A percentile compares a stretch with the other conserved stretches of the same genome.
Evolutionary conservation across 495 filamentous ascomycete genomes (phyloP).

Genomic region (Tuber microsphaerosporum): DNA sequence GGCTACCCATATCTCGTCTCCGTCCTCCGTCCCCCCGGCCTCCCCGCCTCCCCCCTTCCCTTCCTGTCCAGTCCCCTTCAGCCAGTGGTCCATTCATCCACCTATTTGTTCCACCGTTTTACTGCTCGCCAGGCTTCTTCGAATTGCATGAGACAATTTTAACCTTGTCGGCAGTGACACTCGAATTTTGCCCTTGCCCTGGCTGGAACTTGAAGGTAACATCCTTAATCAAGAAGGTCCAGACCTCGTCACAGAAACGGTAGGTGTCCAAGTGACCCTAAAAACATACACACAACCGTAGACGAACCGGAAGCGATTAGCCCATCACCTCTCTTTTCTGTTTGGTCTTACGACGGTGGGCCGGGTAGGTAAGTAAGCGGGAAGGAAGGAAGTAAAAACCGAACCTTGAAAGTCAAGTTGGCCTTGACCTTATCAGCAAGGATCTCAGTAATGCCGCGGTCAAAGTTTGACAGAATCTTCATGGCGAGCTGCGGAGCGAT

Average conservation of each 20-base stretch:
- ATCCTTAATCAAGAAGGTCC: constrained; percentile 98
- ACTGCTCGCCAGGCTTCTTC: constrained; percentile 69
- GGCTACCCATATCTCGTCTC: not conserved
- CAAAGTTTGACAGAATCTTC: constrained; percentile 92
- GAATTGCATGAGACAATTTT: constrained; percentile 97
- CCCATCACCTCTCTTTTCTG: constrained; percentile 10
- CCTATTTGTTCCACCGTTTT: constrained; percentile 16
- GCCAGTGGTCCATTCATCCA: not conserved
- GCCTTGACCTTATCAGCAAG: constrained; percentile 85
- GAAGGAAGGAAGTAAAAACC: constrained; percentile 10
- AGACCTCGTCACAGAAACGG: constrained; percentile 99
- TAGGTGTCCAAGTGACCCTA: constrained; percentile 98
- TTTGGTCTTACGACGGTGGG: not conserved
- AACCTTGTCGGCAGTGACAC: constrained; percentile 67
- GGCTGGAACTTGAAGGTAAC: constrained; percentile 96
- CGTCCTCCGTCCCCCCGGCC: too few relatives aligned
- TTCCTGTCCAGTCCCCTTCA: not conserved
- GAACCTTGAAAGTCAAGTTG: constrained; percentile 90
- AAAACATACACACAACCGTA: constrained; percentile 14
- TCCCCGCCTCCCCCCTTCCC: not conserved
- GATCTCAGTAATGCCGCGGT: constrained; percentile 78
- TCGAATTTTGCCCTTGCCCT: constrained; percentile 52
- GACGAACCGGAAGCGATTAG: constrained; percentile 9
- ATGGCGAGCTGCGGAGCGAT: constrained; percentile 98
- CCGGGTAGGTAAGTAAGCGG: not conserved